phyloP scores from a whole-genome alignment of 257 asterid genomes.

The Solanum chiquidenum region DNA sequence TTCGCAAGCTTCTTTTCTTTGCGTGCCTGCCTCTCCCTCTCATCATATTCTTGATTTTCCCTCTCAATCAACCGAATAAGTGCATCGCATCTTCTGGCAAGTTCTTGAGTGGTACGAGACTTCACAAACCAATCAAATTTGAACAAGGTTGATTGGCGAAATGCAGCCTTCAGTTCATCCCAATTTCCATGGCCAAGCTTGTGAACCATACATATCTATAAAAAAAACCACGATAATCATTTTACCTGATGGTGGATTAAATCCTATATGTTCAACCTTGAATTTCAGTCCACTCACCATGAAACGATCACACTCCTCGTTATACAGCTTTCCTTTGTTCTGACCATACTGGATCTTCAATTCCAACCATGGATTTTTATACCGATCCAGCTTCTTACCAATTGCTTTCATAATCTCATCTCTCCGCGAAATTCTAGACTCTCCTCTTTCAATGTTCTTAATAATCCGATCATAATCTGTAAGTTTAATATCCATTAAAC shows the following conservation, averaged over 20 bases:
- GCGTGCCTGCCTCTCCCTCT: constrained; percentile 96
- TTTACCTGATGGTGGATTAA: not conserved
- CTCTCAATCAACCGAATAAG: constrained; percentile 85
- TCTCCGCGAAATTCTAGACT: constrained; percentile 87
- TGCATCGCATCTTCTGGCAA: constrained; percentile 97
- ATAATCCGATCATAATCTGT: constrained; percentile 94
- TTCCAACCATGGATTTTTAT: constrained; percentile 97
- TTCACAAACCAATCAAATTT: constrained; percentile 98
- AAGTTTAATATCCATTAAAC: constrained; percentile 2
- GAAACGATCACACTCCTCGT: constrained; percentile 97
- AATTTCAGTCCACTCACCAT: constrained; percentile 47
- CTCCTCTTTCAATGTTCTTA: constrained; percentile 95
- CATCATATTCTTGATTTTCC: constrained; percentile 94
- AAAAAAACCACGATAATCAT: not conserved
- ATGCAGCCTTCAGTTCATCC: constrained; percentile 97
- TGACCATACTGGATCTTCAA: constrained; percentile 96
- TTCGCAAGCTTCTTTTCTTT: constrained; percentile 91
- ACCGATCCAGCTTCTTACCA: constrained; percentile 91
- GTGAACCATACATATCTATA: constrained; percentile 94
- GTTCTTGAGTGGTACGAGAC: constrained; percentile 96
- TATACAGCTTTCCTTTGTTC: constrained; percentile 96
- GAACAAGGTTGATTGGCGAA: constrained; percentile 87
- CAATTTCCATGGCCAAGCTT: constrained; percentile 98
- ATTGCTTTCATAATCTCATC: constrained; percentile 99
- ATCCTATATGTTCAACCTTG: not conserved